These are phyloP conservation scores for Aureobasidium sp. DNA, from an alignment of 2,329 filamentous ascomycete genomes.

Conservation along the genomic window DNA sequence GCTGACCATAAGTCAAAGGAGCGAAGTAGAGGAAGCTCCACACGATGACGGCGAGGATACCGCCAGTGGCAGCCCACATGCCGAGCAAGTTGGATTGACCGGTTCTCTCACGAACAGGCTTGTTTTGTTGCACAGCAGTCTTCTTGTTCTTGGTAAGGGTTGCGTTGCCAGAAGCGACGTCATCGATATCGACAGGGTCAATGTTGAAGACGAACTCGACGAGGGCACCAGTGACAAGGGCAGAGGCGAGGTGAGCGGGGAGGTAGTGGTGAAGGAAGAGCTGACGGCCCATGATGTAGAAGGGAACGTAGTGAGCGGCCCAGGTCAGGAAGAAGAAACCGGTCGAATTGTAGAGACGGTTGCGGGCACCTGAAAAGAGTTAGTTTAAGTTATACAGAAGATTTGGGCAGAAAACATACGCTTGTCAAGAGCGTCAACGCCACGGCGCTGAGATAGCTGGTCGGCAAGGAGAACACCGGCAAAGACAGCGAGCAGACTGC, in stretches of 20 bases:
- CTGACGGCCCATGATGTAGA: constrained; percentile 96
- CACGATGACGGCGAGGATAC: constrained; percentile 60
- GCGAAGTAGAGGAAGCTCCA: constrained; percentile 90
- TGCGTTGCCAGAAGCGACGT: constrained; percentile 35
- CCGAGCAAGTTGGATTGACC: constrained; percentile 68
- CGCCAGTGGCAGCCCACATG: constrained; percentile 69
- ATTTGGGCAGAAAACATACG: constrained; percentile 55
- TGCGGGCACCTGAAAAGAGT: constrained; percentile 62
- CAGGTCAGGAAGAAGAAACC: constrained; percentile 98
- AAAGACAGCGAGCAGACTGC: constrained; percentile 86
- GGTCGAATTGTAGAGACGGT: constrained; percentile 93
- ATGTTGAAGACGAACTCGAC: constrained; percentile 95
- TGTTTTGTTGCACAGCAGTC: constrained; percentile 47
- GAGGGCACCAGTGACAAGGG: constrained; percentile 81
- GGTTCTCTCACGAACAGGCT: constrained; percentile 76
- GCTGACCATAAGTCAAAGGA: constrained; percentile 90
- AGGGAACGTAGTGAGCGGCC: constrained; percentile 95
- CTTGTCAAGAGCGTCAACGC: constrained; percentile 84
- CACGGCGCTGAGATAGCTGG: constrained; percentile 85
- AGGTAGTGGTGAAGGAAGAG: constrained; percentile 98
- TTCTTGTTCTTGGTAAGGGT: constrained; percentile 29
- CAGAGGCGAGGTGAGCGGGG: constrained; percentile 85
- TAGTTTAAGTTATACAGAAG: constrained; percentile 26
- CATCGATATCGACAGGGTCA: constrained; percentile 59
- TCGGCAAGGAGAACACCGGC: constrained; percentile 87